Conservation (phyloP, 371 early-diverging fungal genomes). For the Funneliformis caledonium region DNA sequence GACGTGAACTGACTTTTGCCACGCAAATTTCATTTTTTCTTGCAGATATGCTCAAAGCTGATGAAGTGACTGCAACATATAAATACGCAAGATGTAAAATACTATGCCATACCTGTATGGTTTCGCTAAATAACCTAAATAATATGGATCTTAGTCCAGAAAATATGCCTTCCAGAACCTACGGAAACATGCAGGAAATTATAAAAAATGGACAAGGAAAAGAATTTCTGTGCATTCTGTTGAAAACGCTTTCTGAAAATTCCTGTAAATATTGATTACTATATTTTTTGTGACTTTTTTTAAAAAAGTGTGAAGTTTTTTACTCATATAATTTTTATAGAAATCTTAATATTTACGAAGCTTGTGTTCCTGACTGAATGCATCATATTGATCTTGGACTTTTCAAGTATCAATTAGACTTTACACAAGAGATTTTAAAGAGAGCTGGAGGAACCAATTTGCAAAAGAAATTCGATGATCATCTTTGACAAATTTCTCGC, state of each 20-base stretch:
- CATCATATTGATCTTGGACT: background rate
- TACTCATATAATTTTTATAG: background rate
- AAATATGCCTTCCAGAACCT: background rate
- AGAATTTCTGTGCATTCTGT: background rate
- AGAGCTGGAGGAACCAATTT: background rate
- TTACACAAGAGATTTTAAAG: background rate
- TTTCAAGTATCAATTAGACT: background rate
- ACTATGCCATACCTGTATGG: conserved; percentile 2
- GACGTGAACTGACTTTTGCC: background rate
- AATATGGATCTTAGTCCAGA: background rate
- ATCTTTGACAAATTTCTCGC: background rate
- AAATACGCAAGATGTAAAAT: background rate
- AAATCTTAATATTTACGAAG: conserved; percentile 11
- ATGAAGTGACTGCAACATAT: too few relatives aligned
- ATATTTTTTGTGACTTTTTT: too few relatives aligned
- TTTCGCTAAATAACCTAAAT: background rate
- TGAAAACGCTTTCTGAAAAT: conserved; percentile 1
- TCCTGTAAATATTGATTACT: background rate
- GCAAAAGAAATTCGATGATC: background rate
- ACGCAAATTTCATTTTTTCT: background rate
- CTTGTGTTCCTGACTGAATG: background rate
- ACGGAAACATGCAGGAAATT: background rate
- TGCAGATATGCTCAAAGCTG: background rate
- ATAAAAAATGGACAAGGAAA: background rate
- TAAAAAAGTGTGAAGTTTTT: too few relatives aligned